Evolutionary conservation across 495 filamentous ascomycete genomes (phyloP), one percentile per base, ranked within the genome.

Genomic region (Corynascus novoguineensis): DNA sequence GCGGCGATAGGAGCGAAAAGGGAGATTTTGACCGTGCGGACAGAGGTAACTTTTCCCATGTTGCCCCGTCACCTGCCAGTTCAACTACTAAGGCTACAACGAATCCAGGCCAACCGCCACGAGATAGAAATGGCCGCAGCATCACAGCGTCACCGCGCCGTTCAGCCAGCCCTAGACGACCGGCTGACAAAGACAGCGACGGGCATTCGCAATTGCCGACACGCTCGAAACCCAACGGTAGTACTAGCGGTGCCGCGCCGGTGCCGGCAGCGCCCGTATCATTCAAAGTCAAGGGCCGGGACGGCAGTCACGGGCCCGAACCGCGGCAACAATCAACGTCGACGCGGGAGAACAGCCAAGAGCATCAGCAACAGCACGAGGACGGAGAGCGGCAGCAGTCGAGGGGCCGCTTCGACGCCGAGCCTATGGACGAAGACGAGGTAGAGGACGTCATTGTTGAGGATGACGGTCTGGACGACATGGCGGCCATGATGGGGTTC

Each of bases 401-500:
- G 10, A 45, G 53, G 19, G 60, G 53, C 8, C 65, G 63, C 56
- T 52, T 53, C 45, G 76, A 71, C 57, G 61, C 49, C 29, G 75
- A 60, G 46, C 73, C 57, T 2, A 75, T 77, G 68, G 76, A 81
- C 15, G 71, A 78, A 42, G 79, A 77, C 32, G 73, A 65, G 5
- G 68, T 65, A 4, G 68, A 77, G 12, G 73, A 76, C n/a, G 58
- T 72, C 17, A 78, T 82, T 31, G 69, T 77, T 0, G 74, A 73
- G 34, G 88, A 95, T 42, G 86, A 90, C 54, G 76, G 83, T 17
- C 78, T 90, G 57, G 83, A 80, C 47, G 79, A 81, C 54, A 95
- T 97, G 87, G 78, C 83, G 52, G 80, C 81, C 15, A 83, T 88
- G 75, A 89, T 97, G 88, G 95, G 95, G 1, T 96, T 97, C 62